Percentiles rank a stretch among this genome's conserved stretches.
phyloP scores from a whole-genome alignment of 768 basidiomycete species.

The Lanmaoa rubissima region DNA sequence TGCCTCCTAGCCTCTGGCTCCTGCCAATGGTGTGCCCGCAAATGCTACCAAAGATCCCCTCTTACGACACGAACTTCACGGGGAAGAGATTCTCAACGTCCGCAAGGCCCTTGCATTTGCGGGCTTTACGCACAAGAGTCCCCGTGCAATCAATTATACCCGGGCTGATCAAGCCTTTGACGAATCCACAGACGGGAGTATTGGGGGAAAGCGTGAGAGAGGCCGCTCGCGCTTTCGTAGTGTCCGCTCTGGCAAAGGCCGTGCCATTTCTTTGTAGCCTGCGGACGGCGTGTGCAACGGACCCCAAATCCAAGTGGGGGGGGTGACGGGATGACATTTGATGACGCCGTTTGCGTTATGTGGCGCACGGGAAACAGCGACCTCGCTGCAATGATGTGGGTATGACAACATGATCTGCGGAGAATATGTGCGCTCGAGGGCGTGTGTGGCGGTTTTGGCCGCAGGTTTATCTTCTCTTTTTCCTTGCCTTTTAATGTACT shows the following conservation, averaged over 20 bases:
- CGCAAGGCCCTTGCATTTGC: conserved; percentile 91
- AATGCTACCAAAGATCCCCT: conserved; percentile 90
- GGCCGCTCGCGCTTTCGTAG: conserved; percentile 66
- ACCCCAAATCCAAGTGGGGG: conserved; percentile 23
- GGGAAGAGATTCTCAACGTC: conserved; percentile 82
- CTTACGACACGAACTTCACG: conserved; percentile 81
- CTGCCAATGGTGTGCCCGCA: conserved; percentile 79
- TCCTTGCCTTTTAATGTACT: conserved; percentile 15
- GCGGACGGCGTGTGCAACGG: conserved; percentile 26
- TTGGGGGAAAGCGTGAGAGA: conserved; percentile 49
- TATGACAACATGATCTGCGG: conserved; percentile 31
- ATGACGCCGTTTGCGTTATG: conserved; percentile 32
- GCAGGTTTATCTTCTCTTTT: conserved; percentile 7
- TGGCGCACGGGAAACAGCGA: conserved; percentile 27
- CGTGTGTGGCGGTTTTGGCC: conserved; percentile 2
- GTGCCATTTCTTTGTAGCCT: conserved; percentile 80
- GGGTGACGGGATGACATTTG: conserved; percentile 20
- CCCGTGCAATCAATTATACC: conserved; percentile 73
- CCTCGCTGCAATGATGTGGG: conserved; percentile 34
- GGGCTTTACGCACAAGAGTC: conserved; percentile 89
- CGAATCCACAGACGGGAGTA: conserved; percentile 49
- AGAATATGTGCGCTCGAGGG: conserved; percentile 22
- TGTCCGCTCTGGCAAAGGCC: conserved; percentile 63
- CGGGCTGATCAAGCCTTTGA: conserved; percentile 74
- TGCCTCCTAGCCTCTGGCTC: conserved; percentile 71